Conservation (phyloP, 306 rosid genomes). For the Quercus alba region DNA sequence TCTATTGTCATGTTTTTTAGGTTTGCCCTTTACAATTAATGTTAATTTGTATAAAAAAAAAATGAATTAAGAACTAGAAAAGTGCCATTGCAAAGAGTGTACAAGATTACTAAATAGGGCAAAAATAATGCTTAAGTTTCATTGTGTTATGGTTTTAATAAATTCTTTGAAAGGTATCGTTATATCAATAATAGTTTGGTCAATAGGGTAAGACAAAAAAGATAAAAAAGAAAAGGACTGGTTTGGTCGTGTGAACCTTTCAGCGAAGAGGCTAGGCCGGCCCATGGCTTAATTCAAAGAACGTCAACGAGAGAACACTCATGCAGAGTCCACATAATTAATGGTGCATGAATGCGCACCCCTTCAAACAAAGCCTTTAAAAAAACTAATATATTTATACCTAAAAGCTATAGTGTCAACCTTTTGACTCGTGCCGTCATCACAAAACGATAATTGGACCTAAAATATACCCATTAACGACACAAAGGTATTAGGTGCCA, state of each 20-base stretch:
- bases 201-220: too few species aligned
- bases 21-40: too few species aligned
- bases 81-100: too few species aligned
- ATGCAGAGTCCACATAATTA: background rate
- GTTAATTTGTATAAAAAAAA: too few species aligned
- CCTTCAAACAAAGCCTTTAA: background rate
- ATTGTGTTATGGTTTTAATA: too few species aligned
- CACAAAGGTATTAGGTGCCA: background rate
- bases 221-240: background rate
- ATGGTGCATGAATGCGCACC: constrained; percentile 31
- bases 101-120: too few species aligned
- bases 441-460: background rate
- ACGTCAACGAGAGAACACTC: constrained; percentile 19
- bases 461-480: background rate
- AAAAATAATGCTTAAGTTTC: too few species aligned
- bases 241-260: background rate
- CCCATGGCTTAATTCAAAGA: constrained; percentile 8
- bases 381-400: background rate
- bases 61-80: too few species aligned
- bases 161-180: too few species aligned
- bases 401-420: background rate
- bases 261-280: background rate
- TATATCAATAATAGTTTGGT: too few species aligned
- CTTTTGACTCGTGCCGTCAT: constrained; percentile 19
- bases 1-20: too few species aligned